Evolutionary conservation across 208 protist genomes (phyloP).

Genomic region (Sergeia podlipaevii): DNA sequence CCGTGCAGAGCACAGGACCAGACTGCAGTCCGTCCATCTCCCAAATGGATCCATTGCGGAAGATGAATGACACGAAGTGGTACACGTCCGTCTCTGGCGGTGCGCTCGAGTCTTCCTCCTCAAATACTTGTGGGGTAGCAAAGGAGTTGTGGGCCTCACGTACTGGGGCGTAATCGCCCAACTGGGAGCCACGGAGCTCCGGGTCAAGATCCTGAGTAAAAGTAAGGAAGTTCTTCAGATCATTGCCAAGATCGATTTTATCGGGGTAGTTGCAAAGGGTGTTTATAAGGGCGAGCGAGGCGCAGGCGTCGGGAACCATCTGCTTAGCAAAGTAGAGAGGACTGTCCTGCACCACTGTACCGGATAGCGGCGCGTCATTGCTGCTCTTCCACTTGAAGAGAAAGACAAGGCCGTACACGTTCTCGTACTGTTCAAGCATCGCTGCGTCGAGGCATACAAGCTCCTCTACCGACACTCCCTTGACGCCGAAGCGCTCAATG

Average conservation of each 20-base stretch:
- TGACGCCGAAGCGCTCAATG: conserved; percentile 92
- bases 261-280: conserved; percentile 92
- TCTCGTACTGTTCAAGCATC: conserved; percentile 31
- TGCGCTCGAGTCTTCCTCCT: conserved; percentile 22
- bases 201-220: conserved; percentile 73
- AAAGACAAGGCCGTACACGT: conserved; percentile 96
- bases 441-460: conserved; percentile 89
- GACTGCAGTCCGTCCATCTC: conserved; percentile 97
- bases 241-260: conserved; percentile 88
- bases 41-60: conserved; percentile 92
- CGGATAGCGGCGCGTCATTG: conserved; percentile 7
- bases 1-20: conserved; percentile 81
- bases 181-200: conserved; percentile 59
- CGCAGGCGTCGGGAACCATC: conserved; percentile 96
- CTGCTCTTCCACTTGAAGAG: conserved; percentile 94
- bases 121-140: conserved; percentile 66
- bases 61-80: conserved; percentile 97
- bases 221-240: conserved; percentile 74
- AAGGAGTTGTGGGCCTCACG: conserved; percentile 96
- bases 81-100: conserved; percentile 83
- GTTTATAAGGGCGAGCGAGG: conserved; percentile 97
- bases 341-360: conserved; percentile 36
- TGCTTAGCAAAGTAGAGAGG: conserved; percentile 96
- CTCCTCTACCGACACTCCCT: conserved; percentile 95
- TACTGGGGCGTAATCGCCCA: conserved; percentile 84